Evolutionary conservation across 352 stramenopile species (phyloP).

Genomic region (Phytophthora parvispora): DNA sequence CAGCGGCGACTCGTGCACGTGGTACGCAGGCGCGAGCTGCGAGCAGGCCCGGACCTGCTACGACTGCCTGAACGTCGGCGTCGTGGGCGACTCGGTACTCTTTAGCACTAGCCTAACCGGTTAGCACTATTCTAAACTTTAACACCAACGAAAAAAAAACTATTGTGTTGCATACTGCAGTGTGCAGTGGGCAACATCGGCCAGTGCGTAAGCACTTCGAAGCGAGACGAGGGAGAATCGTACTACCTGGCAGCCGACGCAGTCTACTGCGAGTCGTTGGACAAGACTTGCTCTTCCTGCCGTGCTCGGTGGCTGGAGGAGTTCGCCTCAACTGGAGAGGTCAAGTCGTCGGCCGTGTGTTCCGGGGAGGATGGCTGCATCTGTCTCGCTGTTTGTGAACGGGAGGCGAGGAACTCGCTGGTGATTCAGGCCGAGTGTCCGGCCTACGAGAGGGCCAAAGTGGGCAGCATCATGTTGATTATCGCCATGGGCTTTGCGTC

Average conservation of each 20-base stretch:
- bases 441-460: constrained; percentile 19
- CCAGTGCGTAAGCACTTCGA: constrained; percentile 33
- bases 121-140: neutral
- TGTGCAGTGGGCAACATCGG: constrained; percentile 36
- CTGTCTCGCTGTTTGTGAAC: constrained; percentile 54
- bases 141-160: too few relatives aligned
- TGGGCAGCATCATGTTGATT: constrained; percentile 25
- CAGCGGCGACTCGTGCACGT: constrained; percentile 46
- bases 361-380: constrained; percentile 37
- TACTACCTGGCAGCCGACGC: constrained; percentile 53
- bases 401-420: constrained; percentile 17
- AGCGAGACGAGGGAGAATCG: constrained; percentile 33
- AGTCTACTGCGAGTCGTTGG: constrained; percentile 56
- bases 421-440: constrained; percentile 32
- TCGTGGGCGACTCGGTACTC: constrained; percentile 34
- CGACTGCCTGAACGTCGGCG: constrained; percentile 50
- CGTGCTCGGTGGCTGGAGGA: constrained; percentile 30
- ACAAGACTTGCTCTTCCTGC: constrained; percentile 45
- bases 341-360: constrained; percentile 27
- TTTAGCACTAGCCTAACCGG: neutral
- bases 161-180: constrained; percentile 18
- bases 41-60: constrained; percentile 40
- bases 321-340: constrained; percentile 19
- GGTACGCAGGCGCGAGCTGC: constrained; percentile 34
- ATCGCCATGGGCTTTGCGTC: constrained; percentile 20